Conservation (phyloP, 1,284 basidiomycete species). For the Thelephora terrestris region DNA sequence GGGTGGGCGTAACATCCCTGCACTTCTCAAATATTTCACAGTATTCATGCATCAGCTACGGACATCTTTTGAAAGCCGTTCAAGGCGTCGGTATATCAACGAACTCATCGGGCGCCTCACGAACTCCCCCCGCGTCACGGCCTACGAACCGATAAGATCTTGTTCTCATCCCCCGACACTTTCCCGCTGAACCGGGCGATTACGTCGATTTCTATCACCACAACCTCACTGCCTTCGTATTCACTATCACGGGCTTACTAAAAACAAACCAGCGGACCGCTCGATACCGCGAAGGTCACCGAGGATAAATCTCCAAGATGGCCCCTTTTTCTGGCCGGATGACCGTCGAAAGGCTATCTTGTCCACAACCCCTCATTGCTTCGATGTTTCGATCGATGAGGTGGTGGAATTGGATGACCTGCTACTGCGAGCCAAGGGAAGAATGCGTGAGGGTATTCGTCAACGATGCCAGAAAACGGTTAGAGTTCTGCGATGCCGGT, state of each 20-base stretch:
- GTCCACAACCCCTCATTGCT: slow-evolving; percentile 14
- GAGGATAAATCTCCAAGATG: slow-evolving; percentile 36
- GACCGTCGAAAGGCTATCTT: slow-evolving; percentile 51
- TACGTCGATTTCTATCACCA: slow-evolving; percentile 80
- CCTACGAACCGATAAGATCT: slow-evolving; percentile 74
- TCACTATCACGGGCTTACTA: slow-evolving; percentile 66
- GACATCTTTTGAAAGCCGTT: slow-evolving; percentile 53
- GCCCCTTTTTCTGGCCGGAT: slow-evolving; percentile 58
- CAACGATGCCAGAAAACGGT: slow-evolving; percentile 56
- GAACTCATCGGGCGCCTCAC: slow-evolving; percentile 78
- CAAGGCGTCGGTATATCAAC: slow-evolving; percentile 80
- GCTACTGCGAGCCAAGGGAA: slow-evolving; percentile 12
- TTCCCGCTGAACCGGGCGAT: slow-evolving; percentile 64
- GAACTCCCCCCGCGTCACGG: slow-evolving; percentile 44
- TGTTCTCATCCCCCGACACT: slow-evolving; percentile 51
- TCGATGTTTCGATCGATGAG: slow-evolving; percentile 14
- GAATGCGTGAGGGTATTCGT: slow-evolving; percentile 53
- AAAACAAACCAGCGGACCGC: slow-evolving; percentile 23
- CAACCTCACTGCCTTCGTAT: slow-evolving; percentile 71
- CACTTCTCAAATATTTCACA: neutral
- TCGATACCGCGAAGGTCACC: slow-evolving; percentile 29
- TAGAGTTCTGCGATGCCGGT: slow-evolving; percentile 48
- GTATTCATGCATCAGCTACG: slow-evolving; percentile 36
- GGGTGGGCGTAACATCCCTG: slow-evolving; percentile 35
- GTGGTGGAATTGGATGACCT: slow-evolving; percentile 11